Base-by-base conservation (phyloP, 768 basidiomycete genomes). In the Russula earlei region DNA sequence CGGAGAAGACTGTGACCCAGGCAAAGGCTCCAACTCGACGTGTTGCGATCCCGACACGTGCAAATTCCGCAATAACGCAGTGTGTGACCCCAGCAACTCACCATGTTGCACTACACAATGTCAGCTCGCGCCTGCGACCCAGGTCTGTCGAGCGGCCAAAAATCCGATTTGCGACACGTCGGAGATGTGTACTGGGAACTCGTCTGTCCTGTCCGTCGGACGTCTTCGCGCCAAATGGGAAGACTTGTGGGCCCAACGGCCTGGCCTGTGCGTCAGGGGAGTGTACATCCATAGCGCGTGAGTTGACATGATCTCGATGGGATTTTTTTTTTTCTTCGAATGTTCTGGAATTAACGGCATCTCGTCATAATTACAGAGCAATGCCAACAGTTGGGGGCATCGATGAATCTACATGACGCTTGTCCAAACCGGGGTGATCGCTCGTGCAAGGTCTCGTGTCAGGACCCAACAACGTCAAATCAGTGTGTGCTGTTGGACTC, bases 1-100 rank as follows among this genome's bases (percentile, higher is more conserved):
- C 0, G 91, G 88, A 29, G 91, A 95, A 71, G 86, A 93, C 37
- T 93, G 91, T 67, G 91, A 95, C 69, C 90, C 91, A 0, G 87
- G 87, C 29, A 63, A 67, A 34, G 83, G 80, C 51, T 65, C 74
- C 11, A 71, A 72, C 41, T 82, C 82, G 5, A 69, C 76, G 2
- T 93, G 91, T 71, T 93, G 91, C 72, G 81, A 93, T 68, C 61
- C 79, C 4, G 63, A 71, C 20, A 85, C 83, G 10, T 91, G 87
- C 75, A 87, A 87, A 70, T 88, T 91, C 75, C 78, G 66, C 46
- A 60, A 68, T 24, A 80, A 79, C 29, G 84, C 91, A 3, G 76
- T 83, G 3, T 95, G 91, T 67, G 90, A 91, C 67, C 89, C 90
- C 2, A 67, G 73, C 34, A 88, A 82, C 67, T 81, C 82, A 51